These are phyloP conservation scores for Eimeria maxima DNA, from an alignment of 169 alveolate genomes.

Conservation along the genomic window DNA sequence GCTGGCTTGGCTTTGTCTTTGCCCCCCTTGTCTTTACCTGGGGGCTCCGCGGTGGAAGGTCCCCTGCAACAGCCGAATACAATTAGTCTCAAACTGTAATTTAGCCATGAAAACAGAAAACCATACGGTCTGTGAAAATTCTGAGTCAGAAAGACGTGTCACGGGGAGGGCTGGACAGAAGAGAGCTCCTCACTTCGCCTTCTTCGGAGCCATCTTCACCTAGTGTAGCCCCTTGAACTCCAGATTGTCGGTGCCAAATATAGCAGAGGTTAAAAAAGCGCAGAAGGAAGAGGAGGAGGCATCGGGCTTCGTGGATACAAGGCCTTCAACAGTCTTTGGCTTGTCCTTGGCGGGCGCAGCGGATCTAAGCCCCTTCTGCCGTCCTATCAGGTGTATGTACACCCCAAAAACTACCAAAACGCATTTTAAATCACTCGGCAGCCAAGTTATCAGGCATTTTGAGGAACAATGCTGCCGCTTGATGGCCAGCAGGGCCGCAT, in stretches of 20 bases:
- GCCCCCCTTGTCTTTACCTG: slow-evolving; percentile 47
- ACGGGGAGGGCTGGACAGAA: not conserved
- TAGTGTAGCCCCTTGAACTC: not conserved
- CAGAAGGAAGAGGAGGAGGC: not conserved
- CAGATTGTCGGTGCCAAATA: not conserved
- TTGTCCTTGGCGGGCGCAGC: slow-evolving; percentile 15
- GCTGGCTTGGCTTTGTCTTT: slow-evolving; percentile 48
- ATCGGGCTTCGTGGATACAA: not conserved
- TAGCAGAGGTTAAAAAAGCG: not conserved
- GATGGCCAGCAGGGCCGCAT: not conserved
- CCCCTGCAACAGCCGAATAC: not conserved
- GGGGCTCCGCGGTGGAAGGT: not conserved
- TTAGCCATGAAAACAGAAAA: not conserved
- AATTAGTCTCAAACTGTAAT: not conserved
- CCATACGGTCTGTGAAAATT: not conserved
- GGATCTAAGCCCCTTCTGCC: not conserved
- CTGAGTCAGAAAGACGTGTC: not conserved
- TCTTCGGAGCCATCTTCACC: slow-evolving; percentile 59
- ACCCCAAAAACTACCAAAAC: not conserved
- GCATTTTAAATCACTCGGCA: not conserved
- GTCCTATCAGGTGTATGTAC: not conserved
- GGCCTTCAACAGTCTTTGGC: slow-evolving; percentile 7
- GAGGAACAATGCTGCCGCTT: not conserved
- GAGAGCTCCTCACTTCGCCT: slow-evolving; percentile 4
- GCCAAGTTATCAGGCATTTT: not conserved